Percentiles rank a stretch among this genome's conserved stretches.
Evolutionary conservation across 768 basidiomycete genomes (phyloP).

Genomic region (Termitomyces sp.): DNA sequence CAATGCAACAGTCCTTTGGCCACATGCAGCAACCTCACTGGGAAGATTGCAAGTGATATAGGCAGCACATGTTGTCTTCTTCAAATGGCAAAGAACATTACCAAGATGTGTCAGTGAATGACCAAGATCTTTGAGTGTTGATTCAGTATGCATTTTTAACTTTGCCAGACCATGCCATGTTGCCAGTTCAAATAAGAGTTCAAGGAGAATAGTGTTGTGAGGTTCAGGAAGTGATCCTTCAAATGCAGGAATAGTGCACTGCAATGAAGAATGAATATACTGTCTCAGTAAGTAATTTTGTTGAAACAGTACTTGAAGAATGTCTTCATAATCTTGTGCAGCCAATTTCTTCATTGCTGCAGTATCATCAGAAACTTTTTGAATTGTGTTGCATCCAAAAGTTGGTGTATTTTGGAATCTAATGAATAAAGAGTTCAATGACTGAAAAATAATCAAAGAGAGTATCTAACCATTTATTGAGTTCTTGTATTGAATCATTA

Average conservation of each 20-base stretch:
- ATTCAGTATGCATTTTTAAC: conserved; percentile 20
- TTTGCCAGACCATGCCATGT: conserved; percentile 27
- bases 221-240: conserved; percentile 10
- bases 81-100: conserved; percentile 8
- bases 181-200: conserved; percentile 18
- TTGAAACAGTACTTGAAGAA: conserved; percentile 23
- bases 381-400: conserved; percentile 19
- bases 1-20: not conserved
- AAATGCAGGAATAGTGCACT: conserved; percentile 15
- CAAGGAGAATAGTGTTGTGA: conserved; percentile 17
- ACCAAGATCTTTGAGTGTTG: conserved; percentile 7
- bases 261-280: not conserved
- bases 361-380: conserved; percentile 20
- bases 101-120: conserved; percentile 11
- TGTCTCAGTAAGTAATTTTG: not conserved
- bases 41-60: conserved; percentile 13
- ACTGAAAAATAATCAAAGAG: not conserved
- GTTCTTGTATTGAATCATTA: conserved; percentile 8
- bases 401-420: conserved; percentile 9
- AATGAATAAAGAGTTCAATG: not conserved
- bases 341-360: conserved; percentile 22
- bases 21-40: conserved; percentile 6
- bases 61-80: conserved; percentile 1
- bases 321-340: conserved; percentile 28
- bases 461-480: conserved; percentile 15